Conservation (phyloP, 176 grass and related monocot genomes). For the Leersia perrieri region DNA sequence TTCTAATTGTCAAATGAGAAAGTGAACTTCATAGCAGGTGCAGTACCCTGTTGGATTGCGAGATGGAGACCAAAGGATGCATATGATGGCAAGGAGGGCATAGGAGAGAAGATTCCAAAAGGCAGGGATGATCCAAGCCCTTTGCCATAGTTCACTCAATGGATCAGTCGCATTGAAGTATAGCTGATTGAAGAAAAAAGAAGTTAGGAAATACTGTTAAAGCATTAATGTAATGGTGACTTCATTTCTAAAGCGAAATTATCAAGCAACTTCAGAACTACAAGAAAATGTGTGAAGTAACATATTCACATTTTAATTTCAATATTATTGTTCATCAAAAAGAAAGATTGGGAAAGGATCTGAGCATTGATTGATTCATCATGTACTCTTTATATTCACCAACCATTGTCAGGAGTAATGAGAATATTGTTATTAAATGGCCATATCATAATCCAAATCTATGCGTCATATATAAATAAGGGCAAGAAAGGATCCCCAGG, state of each 20-base stretch:
- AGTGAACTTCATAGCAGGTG: constrained; percentile 4
- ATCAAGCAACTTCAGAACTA: neutral
- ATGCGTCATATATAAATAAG: neutral
- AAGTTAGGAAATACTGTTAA: constrained; percentile 10
- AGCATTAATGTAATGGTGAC: constrained; percentile 18
- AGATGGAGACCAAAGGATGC: constrained; percentile 88
- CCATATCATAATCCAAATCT: constrained; percentile 13
- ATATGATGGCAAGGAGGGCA: constrained; percentile 75
- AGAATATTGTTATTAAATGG: neutral
- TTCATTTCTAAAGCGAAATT: neutral
- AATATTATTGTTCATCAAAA: constrained; percentile 13
- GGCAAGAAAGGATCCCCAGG: neutral
- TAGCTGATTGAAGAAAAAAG: constrained; percentile 57
- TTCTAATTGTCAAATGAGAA: constrained; percentile 21
- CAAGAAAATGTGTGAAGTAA: neutral
- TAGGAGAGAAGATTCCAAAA: constrained; percentile 98
- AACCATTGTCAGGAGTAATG: constrained; percentile 3
- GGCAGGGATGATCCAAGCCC: constrained; percentile 92
- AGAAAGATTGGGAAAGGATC: neutral
- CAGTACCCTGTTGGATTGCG: constrained; percentile 78
- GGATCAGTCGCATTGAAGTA: constrained; percentile 98
- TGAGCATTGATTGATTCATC: neutral
- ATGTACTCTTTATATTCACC: constrained; percentile 10
- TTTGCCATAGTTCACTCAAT: constrained; percentile 94
- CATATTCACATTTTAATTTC: neutral